These are phyloP conservation scores for Avena atlantica DNA, from an alignment of 176 grass and related monocot genomes.

Conservation along the genomic window DNA sequence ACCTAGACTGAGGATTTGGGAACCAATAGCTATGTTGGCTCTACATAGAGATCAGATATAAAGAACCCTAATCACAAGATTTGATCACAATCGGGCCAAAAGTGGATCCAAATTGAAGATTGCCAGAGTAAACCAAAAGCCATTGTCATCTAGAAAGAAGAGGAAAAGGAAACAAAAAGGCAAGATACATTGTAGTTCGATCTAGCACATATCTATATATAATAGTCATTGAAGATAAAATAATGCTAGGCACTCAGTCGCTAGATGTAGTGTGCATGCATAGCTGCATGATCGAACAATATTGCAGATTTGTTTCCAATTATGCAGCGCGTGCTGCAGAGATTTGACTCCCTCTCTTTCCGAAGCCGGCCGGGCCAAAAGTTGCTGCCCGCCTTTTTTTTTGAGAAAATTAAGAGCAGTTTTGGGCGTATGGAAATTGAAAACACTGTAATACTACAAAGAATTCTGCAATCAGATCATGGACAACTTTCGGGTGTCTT, in stretches of 20 bases:
- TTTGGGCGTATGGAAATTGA: not conserved
- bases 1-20: not conserved
- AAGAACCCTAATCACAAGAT: not conserved
- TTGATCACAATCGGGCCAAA: not conserved
- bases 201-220: not conserved
- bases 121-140: not conserved
- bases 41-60: not conserved
- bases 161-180: slow-evolving; percentile 1
- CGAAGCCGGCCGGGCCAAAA: not conserved
- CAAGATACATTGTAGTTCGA: not conserved
- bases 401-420: not conserved
- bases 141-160: not conserved
- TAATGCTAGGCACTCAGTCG: not conserved
- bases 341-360: not conserved
- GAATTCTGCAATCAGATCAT: not conserved
- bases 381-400: not conserved
- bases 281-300: not conserved
- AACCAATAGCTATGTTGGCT: not conserved
- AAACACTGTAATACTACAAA: no score
- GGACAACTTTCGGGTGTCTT: not conserved
- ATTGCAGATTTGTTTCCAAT: not conserved
- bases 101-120: not conserved
- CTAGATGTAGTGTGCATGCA: not conserved
- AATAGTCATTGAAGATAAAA: not conserved
- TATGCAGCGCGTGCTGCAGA: not conserved